phyloP scores from a whole-genome alignment of 2,329 filamentous ascomycete genomes.

The Nemania sp. region DNA sequence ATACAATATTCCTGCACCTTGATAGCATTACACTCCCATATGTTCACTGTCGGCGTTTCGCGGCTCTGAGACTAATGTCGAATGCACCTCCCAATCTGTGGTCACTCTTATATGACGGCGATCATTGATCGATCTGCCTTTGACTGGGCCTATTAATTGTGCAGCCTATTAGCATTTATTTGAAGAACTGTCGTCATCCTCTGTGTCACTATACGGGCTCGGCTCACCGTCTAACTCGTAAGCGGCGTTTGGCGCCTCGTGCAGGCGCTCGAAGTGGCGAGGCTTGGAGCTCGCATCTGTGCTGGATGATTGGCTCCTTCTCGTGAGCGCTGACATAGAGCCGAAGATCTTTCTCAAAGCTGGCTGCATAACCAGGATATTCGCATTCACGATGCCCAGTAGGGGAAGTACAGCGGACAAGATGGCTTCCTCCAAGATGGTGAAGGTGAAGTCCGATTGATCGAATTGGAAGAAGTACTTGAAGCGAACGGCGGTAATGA shows the following conservation, averaged over 20 bases:
- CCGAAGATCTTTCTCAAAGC: constrained; percentile 9
- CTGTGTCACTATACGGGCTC: too few relatives aligned
- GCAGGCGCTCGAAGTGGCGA: background rate
- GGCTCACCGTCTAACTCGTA: too few relatives aligned
- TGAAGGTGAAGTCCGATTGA: constrained; percentile 24
- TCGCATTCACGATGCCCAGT: constrained; percentile 36
- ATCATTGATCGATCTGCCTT: background rate
- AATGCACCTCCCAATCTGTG: background rate
- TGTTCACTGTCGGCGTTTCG: too few relatives aligned
- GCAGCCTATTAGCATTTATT: background rate
- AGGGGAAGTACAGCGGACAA: constrained; percentile 29
- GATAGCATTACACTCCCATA: too few relatives aligned
- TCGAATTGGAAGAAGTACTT: constrained; percentile 28
- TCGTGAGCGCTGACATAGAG: background rate
- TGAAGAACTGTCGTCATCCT: too few relatives aligned
- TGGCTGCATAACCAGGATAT: constrained; percentile 30
- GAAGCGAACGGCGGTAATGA: constrained; percentile 25
- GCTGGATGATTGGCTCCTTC: background rate
- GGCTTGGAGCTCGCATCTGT: background rate
- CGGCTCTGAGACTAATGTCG: too few relatives aligned
- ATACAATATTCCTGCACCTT: too few relatives aligned
- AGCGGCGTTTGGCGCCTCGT: too few relatives aligned
- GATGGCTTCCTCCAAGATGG: constrained; percentile 19
- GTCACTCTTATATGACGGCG: background rate
- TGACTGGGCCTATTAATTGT: background rate